Base-by-base conservation (phyloP, 768 basidiomycete species). In the Asterophora lycoperdoides region DNA sequence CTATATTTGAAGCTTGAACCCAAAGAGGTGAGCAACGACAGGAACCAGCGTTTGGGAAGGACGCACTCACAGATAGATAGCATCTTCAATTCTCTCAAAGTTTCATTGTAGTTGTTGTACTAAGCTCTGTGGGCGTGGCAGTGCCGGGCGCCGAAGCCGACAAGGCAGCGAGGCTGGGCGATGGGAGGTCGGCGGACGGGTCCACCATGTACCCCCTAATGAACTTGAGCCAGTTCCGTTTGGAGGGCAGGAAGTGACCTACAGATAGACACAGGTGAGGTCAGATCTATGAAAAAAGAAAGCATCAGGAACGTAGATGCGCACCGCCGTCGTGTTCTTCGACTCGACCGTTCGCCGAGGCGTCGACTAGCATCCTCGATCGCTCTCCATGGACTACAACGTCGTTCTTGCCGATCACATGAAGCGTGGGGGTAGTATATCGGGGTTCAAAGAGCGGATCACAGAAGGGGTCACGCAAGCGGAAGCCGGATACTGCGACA, bases 181-280 rank as follows among this genome's bases (percentile, higher is more conserved):
- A 76, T 10, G 74, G 71, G 2, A 80, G 61, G 14, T 74, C 56
- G 7, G 67, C 71, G 10, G 57, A 61, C 9, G 82, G 82, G 59
- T 81, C 69, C 47, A 66, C 66, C 55, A 89, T 68, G 61, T 85
- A 93, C 7, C 78, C 77, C 41, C 74, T 74, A 44, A 93, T 69
- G 65, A 93, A 92, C 56, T 75, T 77, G 26, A 86, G 75, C 90
- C 89, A 93, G 36, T 68, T 75, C 1, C 77, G 80, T 56, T 85
- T 88, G 8, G 82, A 84, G 1, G 91, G 91, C 3, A 93, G 81
- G 56, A 90, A 89, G 64, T 93, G 90, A 7, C 89, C 89, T 91
- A 15, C 5, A 2, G 18, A 29, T 38, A 10, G 15, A 40, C 26
- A 15, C 37, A 44, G 15, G 17, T 29, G 35, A 41, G 17, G 28